Conservation (phyloP, 192 early-diverging fungal genomes). For the Backusella parvicylindrica region DNA sequence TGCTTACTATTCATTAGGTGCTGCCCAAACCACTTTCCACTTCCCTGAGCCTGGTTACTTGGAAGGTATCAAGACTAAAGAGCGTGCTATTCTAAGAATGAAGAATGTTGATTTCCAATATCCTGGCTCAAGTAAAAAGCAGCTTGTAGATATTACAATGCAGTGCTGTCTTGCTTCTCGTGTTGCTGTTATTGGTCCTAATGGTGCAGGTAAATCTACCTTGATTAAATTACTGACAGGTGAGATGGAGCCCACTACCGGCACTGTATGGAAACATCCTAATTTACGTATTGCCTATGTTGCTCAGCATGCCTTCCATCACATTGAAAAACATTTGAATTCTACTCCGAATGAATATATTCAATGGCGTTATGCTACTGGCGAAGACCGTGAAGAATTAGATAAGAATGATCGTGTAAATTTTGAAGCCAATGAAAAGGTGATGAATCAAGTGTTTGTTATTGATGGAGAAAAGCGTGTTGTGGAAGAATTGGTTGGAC, state of each 20-base stretch:
- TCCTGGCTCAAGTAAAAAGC: conserved; percentile 57
- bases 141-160: conserved; percentile 58
- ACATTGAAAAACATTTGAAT: conserved; percentile 79
- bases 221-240: conserved; percentile 73
- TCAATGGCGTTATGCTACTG: conserved; percentile 79
- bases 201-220: conserved; percentile 74
- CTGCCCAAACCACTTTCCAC: conserved; percentile 55
- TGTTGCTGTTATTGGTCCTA: conserved; percentile 76
- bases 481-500: conserved; percentile 61
- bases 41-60: conserved; percentile 77
- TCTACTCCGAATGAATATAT: conserved; percentile 85
- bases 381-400: conserved; percentile 72
- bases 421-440: conserved; percentile 62
- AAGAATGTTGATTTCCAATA: conserved; percentile 67
- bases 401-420: conserved; percentile 69
- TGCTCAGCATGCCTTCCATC: conserved; percentile 86
- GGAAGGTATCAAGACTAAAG: conserved; percentile 70
- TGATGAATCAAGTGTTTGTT: conserved; percentile 47
- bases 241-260: conserved; percentile 65
- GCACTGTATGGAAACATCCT: conserved; percentile 80
- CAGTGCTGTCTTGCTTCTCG: conserved; percentile 66
- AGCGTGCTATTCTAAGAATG: conserved; percentile 78
- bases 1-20: conserved; percentile 73
- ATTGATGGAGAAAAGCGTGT: conserved; percentile 61
- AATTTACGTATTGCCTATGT: conserved; percentile 86